Conservation (phyloP, 1,284 basidiomycete species). For the Malassezia caprae region DNA sequence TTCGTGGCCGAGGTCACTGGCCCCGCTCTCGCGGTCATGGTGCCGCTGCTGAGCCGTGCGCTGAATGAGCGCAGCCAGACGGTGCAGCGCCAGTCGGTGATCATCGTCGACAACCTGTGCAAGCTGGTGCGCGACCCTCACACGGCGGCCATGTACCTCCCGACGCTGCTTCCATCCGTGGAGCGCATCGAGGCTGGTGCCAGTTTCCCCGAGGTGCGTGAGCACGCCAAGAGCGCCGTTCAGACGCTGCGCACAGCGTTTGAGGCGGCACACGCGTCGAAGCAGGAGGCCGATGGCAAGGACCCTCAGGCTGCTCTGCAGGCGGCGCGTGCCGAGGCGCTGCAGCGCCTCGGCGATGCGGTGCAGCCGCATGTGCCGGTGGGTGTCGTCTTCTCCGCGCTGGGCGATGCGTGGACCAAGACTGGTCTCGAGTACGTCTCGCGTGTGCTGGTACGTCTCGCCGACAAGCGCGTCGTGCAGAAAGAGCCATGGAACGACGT, state of each 20-base stretch:
- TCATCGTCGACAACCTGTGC: constrained; percentile 92
- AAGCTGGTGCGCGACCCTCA: constrained; percentile 89
- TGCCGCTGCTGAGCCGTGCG: constrained; percentile 81
- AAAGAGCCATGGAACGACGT: constrained; percentile 43
- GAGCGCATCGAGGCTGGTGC: constrained; percentile 81
- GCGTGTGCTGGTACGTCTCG: constrained; percentile 33
- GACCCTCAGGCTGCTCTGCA: constrained; percentile 26
- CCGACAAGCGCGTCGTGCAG: constrained; percentile 44
- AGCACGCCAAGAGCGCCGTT: constrained; percentile 39
- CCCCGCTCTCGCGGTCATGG: constrained; percentile 88
- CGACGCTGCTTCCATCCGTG: constrained; percentile 78
- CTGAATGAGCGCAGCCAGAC: constrained; percentile 86
- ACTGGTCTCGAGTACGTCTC: constrained; percentile 38
- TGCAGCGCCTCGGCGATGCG: constrained; percentile 26
- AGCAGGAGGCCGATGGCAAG: constrained; percentile 20
- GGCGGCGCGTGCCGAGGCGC: constrained; percentile 23
- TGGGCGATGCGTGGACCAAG: constrained; percentile 35
- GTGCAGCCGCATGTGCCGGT: constrained; percentile 29
- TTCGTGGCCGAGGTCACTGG: constrained; percentile 96
- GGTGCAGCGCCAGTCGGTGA: constrained; percentile 58
- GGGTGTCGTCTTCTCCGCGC: constrained; percentile 28
- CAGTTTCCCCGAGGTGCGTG: constrained; percentile 79
- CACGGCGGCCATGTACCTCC: constrained; percentile 80
- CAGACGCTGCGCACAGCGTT: constrained; percentile 37
- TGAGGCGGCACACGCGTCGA: constrained; percentile 23